phyloP scores from a whole-genome alignment of 2,329 filamentous ascomycete species.

The Chaetomium sp. region DNA sequence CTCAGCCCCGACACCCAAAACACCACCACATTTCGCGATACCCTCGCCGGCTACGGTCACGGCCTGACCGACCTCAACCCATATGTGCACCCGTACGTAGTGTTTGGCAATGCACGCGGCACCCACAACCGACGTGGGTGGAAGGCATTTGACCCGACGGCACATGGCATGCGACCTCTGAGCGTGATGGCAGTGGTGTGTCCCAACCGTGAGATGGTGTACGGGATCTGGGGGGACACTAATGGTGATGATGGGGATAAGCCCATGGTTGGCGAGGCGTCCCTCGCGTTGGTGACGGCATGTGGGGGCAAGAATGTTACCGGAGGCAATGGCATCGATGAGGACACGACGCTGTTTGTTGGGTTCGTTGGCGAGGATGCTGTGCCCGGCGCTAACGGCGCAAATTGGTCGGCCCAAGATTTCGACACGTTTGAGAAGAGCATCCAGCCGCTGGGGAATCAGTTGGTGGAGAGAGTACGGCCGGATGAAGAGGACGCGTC shows the following conservation, averaged over 20 bases:
- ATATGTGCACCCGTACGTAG: slow-evolving; percentile 47
- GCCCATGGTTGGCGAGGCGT: slow-evolving; percentile 41
- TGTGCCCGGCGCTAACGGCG: slow-evolving; percentile 46
- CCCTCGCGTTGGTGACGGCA: slow-evolving; percentile 40
- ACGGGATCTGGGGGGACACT: slow-evolving; percentile 49
- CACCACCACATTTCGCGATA: slow-evolving; percentile 39
- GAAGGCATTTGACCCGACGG: slow-evolving; percentile 35
- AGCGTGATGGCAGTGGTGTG: slow-evolving; percentile 52
- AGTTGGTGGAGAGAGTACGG: slow-evolving; percentile 37
- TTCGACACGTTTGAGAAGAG: slow-evolving; percentile 47
- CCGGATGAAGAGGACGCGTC: neutral
- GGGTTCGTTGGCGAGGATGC: slow-evolving; percentile 52
- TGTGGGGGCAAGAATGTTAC: slow-evolving; percentile 45
- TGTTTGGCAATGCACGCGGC: slow-evolving; percentile 43
- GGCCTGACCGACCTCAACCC: slow-evolving; percentile 40
- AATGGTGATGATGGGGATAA: slow-evolving; percentile 39
- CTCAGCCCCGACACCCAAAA: slow-evolving; percentile 35
- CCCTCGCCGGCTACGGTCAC: slow-evolving; percentile 29
- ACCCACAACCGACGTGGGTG: slow-evolving; percentile 22
- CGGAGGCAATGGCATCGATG: slow-evolving; percentile 49
- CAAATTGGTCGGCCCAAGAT: slow-evolving; percentile 47
- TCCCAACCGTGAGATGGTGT: slow-evolving; percentile 39
- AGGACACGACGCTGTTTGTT: slow-evolving; percentile 55
- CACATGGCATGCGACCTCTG: slow-evolving; percentile 40
- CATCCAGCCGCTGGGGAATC: slow-evolving; percentile 44